Evolutionary conservation across 2,329 filamentous ascomycete species (phyloP), one percentile per base, ranked within the genome.

Genomic region (Botrytis paeoniae): DNA sequence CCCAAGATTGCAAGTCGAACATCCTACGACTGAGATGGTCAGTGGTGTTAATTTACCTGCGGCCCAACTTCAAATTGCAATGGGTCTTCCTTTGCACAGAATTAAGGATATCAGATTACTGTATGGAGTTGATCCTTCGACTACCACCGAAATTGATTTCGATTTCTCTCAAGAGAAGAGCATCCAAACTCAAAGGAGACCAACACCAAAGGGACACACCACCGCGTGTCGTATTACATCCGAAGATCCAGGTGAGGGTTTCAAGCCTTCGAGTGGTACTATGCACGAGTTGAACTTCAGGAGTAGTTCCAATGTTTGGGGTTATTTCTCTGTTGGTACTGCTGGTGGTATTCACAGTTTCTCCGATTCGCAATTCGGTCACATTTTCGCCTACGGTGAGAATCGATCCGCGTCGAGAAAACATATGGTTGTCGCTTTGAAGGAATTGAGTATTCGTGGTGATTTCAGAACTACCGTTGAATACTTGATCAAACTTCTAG

Each of bases 251-350:
- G 96, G 97, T 80, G 96, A 99, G 87, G 96, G 96, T 70, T 99
- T 99, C 90, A 99, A 99, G 89, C 96, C 96, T 73, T 99, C 96
- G 63, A 97, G 95, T 80, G 96, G 96, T 90, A 97, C 95, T 70
- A 97, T 99, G 90, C 96, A 98, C 86, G 96, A 99, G 81, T 87
- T 99, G 81, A 99, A 99, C 88, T 99, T 99, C 90, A 90, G 96
- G 81, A 97, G 93, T 86, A 97, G 94, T 83, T 98, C 96, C 76
- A 99, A 99, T 79, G 96, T 98, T 73, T 99, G 96, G 96, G 96
- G 96, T 88, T 99, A 99, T 85, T 99, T 99, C 90, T 99, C 96
- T 70, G 96, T 99, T 83, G 93, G 95, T 85, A 96, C 95, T 16
- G 92, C 94, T 72, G 95, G 95, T 85, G 95, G 95, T 84, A 99